Conservation (phyloP, 345 rosid species). For the Eucalyptus marginata region DNA sequence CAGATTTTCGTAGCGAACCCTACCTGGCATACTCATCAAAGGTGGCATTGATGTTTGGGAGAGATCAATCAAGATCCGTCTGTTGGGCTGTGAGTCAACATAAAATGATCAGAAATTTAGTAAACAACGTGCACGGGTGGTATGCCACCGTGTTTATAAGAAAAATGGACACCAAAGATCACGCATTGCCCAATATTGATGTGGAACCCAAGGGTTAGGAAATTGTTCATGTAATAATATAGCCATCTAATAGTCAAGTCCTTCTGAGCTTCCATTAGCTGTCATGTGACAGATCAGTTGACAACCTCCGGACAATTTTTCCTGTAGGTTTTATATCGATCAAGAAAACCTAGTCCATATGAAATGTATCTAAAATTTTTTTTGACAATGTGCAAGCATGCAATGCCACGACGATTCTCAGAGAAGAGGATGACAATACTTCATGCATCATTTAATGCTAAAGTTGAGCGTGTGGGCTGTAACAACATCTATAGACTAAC, state of each 20-base stretch:
- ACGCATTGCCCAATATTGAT: neutral
- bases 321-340: neutral
- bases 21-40: neutral
- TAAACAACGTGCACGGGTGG: neutral
- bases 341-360: neutral
- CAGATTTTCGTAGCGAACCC: neutral
- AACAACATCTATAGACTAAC: neutral
- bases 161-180: neutral
- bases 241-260: neutral
- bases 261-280: neutral
- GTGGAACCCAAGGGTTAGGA: neutral
- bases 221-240: neutral
- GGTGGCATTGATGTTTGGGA: neutral
- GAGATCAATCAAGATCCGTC: neutral
- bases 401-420: neutral
- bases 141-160: neutral
- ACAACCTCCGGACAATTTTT: neutral
- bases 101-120: neutral
- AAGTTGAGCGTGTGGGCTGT: neutral
- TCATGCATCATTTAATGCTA: neutral
- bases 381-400: neutral
- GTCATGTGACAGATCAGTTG: neutral
- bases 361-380: neutral
- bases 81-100: neutral
- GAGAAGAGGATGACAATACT: neutral